These are phyloP conservation scores for Coemansia sp. DNA, from an alignment of 192 early-diverging fungal genomes.

Conservation along the genomic window DNA sequence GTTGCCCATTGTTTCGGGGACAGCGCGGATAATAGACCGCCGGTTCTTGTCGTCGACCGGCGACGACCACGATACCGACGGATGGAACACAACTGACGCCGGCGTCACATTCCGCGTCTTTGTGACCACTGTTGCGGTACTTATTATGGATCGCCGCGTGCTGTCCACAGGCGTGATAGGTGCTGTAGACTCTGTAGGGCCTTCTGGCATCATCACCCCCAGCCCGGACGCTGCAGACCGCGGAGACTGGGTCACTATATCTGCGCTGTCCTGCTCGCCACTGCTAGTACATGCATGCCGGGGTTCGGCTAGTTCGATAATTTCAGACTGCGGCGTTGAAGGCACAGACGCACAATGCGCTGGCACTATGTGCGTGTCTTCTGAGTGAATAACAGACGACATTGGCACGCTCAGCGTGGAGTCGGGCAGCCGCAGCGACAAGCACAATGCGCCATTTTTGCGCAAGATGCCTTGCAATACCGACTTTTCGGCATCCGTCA, in stretches of 20 bases:
- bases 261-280: background rate
- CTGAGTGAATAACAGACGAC: slow-evolving; percentile 12
- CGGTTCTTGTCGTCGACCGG: slow-evolving; percentile 26
- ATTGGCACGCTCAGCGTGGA: slow-evolving; percentile 28
- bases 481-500: slow-evolving; percentile 31
- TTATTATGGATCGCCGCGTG: background rate
- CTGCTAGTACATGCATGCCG: background rate
- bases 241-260: background rate
- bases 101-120: slow-evolving; percentile 8
- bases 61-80: slow-evolving; percentile 26
- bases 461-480: slow-evolving; percentile 25
- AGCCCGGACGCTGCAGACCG: slow-evolving; percentile 2
- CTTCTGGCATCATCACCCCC: slow-evolving; percentile 7
- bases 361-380: background rate
- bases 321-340: background rate
- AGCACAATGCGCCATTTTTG: slow-evolving; percentile 25
- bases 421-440: slow-evolving; percentile 35
- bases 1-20: slow-evolving; percentile 16
- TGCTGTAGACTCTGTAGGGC: background rate
- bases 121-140: slow-evolving; percentile 3
- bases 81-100: slow-evolving; percentile 8
- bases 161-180: background rate
- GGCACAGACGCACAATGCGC: background rate
- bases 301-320: background rate
- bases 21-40: slow-evolving; percentile 12